Base-by-base conservation (phyloP, 345 rosid genomes). In the Moringa oleifera region DNA sequence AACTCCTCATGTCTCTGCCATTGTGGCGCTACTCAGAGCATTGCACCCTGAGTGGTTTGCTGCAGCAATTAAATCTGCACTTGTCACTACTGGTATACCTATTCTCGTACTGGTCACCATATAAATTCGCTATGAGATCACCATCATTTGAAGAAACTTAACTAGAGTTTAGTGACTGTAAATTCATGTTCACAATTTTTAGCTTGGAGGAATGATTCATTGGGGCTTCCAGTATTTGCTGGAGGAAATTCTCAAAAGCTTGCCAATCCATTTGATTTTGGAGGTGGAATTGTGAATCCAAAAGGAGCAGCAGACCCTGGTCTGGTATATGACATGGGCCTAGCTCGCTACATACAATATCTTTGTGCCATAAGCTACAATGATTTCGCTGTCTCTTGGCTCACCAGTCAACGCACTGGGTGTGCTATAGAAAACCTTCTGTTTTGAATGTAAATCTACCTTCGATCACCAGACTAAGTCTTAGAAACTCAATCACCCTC, bases 241-340 rank as follows among this genome's bases (percentile, higher is more conserved):
- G 79, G 84, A 41, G 79, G 63, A 2, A 72, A 70, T 11, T 49
- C 72, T 23, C 62, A 53, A 0, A 60, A 74, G 41, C 81, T 74
- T 17, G 81, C 89, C 15, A 76, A 83, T 58, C 28, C 82, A 20
- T 84, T 84, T n/a, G 82, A 81, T 51, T 72, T 47, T 18, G 97
- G 97, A 23, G 79, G 86, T 18, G 93, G 89, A 8, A 80, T 84
- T 18, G 82, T 84, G 17, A 78, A 81, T 62, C 83, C 93, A 16
- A 73, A 81, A 6, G 68, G 63, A 22, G 93, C 93, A 13, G 65
- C 71, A 45, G 73, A 78, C 21, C 89, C 89, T 0, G 91, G 93
- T 47, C 72, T 90, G 6, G 54, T 90, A 5, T 84, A 86, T 59
- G 91, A 87, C 52, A 75, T 85, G 49, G 61, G 66, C 17, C 70